Conservation (phyloP, 495 filamentous ascomycete genomes). For the Aspergillus carlsbadensis region DNA sequence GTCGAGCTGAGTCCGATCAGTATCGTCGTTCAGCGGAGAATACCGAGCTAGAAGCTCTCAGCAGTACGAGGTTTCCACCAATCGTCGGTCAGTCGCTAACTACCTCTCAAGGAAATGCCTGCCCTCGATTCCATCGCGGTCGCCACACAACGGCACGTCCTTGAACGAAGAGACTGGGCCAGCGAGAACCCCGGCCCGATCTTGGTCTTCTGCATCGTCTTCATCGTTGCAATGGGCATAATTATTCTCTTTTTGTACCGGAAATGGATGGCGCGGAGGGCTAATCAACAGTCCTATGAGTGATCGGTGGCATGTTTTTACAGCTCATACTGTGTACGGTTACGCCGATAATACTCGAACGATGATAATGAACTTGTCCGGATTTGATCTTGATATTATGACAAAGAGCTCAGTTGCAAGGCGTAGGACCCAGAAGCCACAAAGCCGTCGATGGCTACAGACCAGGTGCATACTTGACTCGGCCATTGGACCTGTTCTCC, state of each 20-base stretch:
- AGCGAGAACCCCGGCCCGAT: conserved; percentile 49
- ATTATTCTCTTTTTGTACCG: conserved; percentile 44
- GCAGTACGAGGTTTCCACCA: not conserved
- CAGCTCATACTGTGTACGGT: not conserved
- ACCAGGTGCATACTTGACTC: too few relatives aligned
- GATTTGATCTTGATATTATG: too few relatives aligned
- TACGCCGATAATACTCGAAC: not conserved
- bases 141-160: conserved; percentile 18
- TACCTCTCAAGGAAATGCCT: conserved; percentile 35
- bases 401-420: too few relatives aligned
- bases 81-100: not conserved
- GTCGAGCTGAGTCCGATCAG: too few relatives aligned
- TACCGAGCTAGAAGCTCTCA: not conserved
- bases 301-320: not conserved
- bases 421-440: too few relatives aligned
- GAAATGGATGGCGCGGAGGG: conserved; percentile 35
- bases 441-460: too few relatives aligned
- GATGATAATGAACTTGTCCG: not conserved
- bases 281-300: conserved; percentile 30
- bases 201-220: conserved; percentile 55
- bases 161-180: conserved; percentile 51
- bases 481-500: too few relatives aligned
- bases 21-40: not conserved
- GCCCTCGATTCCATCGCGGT: conserved; percentile 30
- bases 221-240: conserved; percentile 45